phyloP scores from a whole-genome alignment of 192 early-diverging fungal genomes.

The Allomyces arbusculus region DNA sequence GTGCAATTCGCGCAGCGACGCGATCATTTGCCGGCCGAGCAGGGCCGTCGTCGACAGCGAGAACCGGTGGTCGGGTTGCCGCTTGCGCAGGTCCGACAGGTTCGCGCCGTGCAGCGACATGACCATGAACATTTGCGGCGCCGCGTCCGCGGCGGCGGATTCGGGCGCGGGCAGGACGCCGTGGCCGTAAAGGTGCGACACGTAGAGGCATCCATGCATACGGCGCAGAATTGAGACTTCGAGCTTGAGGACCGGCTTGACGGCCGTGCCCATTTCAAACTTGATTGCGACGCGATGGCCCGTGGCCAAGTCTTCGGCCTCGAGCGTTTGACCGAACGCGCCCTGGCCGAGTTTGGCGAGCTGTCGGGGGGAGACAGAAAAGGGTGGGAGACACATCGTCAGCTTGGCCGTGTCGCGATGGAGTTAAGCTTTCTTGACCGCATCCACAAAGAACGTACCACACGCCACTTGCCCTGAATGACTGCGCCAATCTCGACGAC shows the following conservation, averaged over 20 bases:
- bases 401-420: no score
- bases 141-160: background rate
- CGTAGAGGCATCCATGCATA: no score
- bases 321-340: constrained; percentile 32
- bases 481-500: no score
- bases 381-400: no score
- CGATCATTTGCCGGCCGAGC: constrained; percentile 27
- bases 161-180: no score
- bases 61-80: constrained; percentile 12
- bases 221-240: constrained; percentile 20
- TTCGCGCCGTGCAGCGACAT: constrained; percentile 34
- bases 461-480: no score
- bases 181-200: no score
- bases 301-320: constrained; percentile 16
- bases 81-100: constrained; percentile 24
- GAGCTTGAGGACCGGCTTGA: constrained; percentile 25
- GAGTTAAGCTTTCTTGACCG: no score
- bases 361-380: background rate
- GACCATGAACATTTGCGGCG: constrained; percentile 25
- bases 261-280: constrained; percentile 21
- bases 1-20: constrained; percentile 21
- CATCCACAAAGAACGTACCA: no score
- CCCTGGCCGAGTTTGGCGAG: constrained; percentile 20
- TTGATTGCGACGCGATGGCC: constrained; percentile 24
- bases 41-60: constrained; percentile 16